Conservation (phyloP, 2,329 filamentous ascomycete genomes). For the Fusarium begoniae region DNA sequence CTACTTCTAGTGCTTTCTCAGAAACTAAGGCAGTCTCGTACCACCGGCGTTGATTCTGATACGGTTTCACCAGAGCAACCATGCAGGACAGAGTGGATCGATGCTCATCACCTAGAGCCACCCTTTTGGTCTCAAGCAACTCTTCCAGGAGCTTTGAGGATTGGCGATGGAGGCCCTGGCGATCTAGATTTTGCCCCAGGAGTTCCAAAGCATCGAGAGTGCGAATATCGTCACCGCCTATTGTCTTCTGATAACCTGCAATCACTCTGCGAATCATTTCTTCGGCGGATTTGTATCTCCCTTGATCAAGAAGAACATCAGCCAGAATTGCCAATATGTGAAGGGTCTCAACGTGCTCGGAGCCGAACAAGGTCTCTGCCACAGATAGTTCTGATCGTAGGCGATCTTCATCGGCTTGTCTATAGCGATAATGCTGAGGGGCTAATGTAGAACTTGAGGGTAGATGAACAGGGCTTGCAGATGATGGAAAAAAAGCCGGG, state of each 20-base stretch:
- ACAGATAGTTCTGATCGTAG: background rate
- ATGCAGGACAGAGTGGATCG: fast-evolving
- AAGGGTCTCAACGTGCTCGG: fast-evolving
- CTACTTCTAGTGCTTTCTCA: fast-evolving
- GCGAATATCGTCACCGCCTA: fast-evolving
- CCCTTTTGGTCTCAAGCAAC: background rate
- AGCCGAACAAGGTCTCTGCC: background rate
- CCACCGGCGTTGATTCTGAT: fast-evolving
- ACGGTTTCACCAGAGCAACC: too few relatives aligned
- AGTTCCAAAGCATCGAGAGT: fast-evolving
- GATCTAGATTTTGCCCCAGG: fast-evolving
- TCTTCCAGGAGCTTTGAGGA: background rate
- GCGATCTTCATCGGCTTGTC: background rate
- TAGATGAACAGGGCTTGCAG: fast-evolving
- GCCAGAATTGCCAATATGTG: fast-evolving
- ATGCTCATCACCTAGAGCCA: background rate
- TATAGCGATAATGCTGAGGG: background rate
- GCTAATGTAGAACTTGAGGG: fast-evolving
- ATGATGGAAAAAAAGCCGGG: fast-evolving
- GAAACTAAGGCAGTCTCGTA: background rate
- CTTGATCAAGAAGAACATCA: fast-evolving
- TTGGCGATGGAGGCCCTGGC: fast-evolving
- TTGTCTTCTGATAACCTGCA: fast-evolving
- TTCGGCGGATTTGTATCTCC: background rate
- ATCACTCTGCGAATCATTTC: background rate